These are phyloP conservation scores for Vanderwaltozyma tropicalis DNA, from an alignment of 805 yeast species.

Conservation along the genomic window DNA sequence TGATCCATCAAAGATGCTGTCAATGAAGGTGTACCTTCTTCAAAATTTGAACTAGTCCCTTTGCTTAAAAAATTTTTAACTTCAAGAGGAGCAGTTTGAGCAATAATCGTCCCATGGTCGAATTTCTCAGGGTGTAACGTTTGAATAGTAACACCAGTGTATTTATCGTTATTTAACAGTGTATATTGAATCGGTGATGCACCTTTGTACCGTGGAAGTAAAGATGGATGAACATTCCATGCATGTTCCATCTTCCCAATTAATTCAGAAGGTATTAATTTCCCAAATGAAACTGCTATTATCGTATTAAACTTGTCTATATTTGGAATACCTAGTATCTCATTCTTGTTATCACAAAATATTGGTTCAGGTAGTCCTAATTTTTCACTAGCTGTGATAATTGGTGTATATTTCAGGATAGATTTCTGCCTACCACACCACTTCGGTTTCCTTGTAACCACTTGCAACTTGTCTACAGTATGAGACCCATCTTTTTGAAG, in stretches of 20 bases:
- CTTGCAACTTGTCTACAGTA: slow-evolving; percentile 36
- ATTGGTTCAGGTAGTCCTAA: slow-evolving; percentile 22
- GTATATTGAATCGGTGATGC: slow-evolving; percentile 85
- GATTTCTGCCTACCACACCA: slow-evolving; percentile 49
- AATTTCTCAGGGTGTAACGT: slow-evolving; percentile 81
- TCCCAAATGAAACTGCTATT: slow-evolving; percentile 89
- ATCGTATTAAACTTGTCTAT: slow-evolving; percentile 43
- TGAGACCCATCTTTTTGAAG: slow-evolving; percentile 9
- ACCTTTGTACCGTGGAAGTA: slow-evolving; percentile 75
- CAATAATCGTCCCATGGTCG: slow-evolving; percentile 64
- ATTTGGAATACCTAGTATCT: slow-evolving; percentile 7
- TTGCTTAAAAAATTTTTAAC: slow-evolving; percentile 7
- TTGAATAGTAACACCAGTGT: slow-evolving; percentile 82
- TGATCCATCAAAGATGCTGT: slow-evolving; percentile 32
- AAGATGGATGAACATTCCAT: slow-evolving; percentile 84
- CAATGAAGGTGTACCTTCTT: slow-evolving; percentile 10
- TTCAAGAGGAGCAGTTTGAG: slow-evolving; percentile 36
- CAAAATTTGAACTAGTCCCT: slow-evolving; percentile 26
- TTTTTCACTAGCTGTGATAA: slow-evolving; percentile 33
- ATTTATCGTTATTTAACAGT: slow-evolving; percentile 46
- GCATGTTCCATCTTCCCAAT: slow-evolving; percentile 44
- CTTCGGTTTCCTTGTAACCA: slow-evolving; percentile 56
- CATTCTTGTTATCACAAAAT: slow-evolving; percentile 18
- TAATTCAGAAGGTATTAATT: slow-evolving; percentile 58
- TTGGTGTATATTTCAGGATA: slow-evolving; percentile 41